Percentiles rank a stretch among this genome's conserved stretches.
Evolutionary conservation across 176 grass and related monocot species (phyloP).

Genomic region (Bothriochloa decipiens): DNA sequence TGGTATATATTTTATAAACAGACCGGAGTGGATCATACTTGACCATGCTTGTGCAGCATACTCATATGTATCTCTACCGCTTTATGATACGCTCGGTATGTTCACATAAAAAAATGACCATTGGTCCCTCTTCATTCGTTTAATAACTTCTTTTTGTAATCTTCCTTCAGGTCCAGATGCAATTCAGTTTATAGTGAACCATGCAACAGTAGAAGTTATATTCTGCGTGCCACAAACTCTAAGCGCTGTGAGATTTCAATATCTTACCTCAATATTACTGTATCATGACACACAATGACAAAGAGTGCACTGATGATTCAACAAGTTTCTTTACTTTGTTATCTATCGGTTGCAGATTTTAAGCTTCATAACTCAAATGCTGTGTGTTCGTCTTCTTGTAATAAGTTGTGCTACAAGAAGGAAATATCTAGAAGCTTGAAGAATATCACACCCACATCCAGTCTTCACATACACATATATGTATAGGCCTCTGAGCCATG

Average conservation of each 20-base stretch:
- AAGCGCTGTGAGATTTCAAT: conserved; percentile 63
- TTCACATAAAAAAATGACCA: background rate
- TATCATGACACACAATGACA: background rate
- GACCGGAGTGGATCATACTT: conserved; percentile 88
- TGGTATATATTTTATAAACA: conserved; percentile 97
- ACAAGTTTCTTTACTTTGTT: background rate
- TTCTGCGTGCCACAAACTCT: conserved; percentile 96
- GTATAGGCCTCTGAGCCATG: no score
- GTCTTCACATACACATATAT: no score
- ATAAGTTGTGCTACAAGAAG: no score
- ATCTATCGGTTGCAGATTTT: conserved; percentile 70
- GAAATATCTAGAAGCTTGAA: no score
- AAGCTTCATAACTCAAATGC: conserved; percentile 80
- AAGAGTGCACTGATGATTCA: background rate
- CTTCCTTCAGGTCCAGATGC: conserved; percentile 89
- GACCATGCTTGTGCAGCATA: conserved; percentile 96
- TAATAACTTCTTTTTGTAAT: conserved; percentile 18
- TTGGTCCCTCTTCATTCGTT: conserved; percentile 16
- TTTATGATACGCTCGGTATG: conserved; percentile 96
- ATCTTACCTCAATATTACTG: conserved; percentile 28
- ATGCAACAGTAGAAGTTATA: conserved; percentile 84
- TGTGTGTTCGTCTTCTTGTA: conserved; percentile 81
- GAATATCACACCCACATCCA: no score
- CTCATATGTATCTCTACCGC: conserved; percentile 83
- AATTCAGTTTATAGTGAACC: conserved; percentile 91